Conservation (phyloP, 495 filamentous ascomycete genomes). For the Penicillium arizonense region DNA sequence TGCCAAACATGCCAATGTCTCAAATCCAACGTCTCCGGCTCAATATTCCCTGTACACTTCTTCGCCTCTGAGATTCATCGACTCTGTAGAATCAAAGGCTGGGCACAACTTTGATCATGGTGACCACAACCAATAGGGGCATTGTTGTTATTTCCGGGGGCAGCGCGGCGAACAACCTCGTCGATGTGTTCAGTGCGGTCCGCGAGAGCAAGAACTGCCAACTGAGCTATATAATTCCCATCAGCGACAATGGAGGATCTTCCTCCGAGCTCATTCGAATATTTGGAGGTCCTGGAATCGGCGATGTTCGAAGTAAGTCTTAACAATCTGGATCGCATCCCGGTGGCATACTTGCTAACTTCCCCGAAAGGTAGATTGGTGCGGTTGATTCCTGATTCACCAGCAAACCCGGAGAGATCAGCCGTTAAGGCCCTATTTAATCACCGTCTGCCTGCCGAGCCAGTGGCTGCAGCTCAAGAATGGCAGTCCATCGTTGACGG, state of each 20-base stretch:
- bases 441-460: constrained; percentile 66
- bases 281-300: constrained; percentile 90
- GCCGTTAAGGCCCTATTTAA: constrained; percentile 84
- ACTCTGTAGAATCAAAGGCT: neutral
- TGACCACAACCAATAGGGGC: constrained; percentile 42
- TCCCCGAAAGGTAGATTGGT: constrained; percentile 69
- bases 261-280: constrained; percentile 90
- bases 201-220: constrained; percentile 66
- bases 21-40: neutral
- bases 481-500: constrained; percentile 92
- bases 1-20: constrained; percentile 1
- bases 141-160: constrained; percentile 87
- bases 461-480: constrained; percentile 47
- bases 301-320: constrained; percentile 80
- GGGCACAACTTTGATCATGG: constrained; percentile 2
- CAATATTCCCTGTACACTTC: neutral
- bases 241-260: constrained; percentile 92
- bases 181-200: constrained; percentile 82
- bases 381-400: constrained; percentile 76
- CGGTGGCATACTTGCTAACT: neutral
- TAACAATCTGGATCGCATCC: neutral
- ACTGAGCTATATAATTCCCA: constrained; percentile 85
- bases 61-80: neutral
- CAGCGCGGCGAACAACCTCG: constrained; percentile 88
- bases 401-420: constrained; percentile 58